Base-by-base conservation (phyloP, 2,329 filamentous ascomycete genomes). In the Epichloe coenophiala region DNA sequence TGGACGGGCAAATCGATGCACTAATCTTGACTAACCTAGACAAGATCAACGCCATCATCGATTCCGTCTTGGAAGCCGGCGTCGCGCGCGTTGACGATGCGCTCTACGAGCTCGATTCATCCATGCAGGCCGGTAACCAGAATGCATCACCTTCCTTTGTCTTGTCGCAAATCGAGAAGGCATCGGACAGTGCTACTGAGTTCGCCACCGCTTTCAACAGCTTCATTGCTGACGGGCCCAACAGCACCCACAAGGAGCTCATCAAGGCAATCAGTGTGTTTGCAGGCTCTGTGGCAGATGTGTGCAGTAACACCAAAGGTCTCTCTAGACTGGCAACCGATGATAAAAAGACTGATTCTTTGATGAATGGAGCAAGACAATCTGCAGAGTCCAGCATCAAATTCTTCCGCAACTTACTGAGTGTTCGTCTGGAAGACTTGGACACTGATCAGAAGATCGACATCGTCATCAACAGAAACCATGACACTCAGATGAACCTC, bases 191-290 rank as follows among this genome's bases (percentile, higher is more conserved):
- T 57, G 88, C 93, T 12, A 97, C 94, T 68, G 93, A 98, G 65
- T 98, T 98, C 68, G 93, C 91, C 1, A 97, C 91, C 0, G 84
- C 93, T 0, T 98, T 97, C 76, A 98, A 96, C 73, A 95, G 95
- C 68, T 97, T 94, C 67, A 94, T 98, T 60, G 93, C 91, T 7
- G 93, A 98, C 63, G 93, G 93, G 0, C 90, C 91, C 5, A 95
- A 90, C 66, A 88, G 87, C 63, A 83, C 83, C 9, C 88, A 96
- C 61, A 80, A 86, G 2, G 90, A 95, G 53, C 85, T 98, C 54
- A 97, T 97, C 67, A 89, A 89, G 64, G 88, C 88, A 1, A 86
- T 95, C 59, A 93, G 88, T 61, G 80, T 89, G 48, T 96, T 97
- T 67, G 78, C 93, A 1, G 88, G 90, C 19, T 87, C 93, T 3